These are phyloP conservation scores for Metarhizium robertsii DNA, from an alignment of 2,329 filamentous ascomycete species.

Conservation along the genomic window DNA sequence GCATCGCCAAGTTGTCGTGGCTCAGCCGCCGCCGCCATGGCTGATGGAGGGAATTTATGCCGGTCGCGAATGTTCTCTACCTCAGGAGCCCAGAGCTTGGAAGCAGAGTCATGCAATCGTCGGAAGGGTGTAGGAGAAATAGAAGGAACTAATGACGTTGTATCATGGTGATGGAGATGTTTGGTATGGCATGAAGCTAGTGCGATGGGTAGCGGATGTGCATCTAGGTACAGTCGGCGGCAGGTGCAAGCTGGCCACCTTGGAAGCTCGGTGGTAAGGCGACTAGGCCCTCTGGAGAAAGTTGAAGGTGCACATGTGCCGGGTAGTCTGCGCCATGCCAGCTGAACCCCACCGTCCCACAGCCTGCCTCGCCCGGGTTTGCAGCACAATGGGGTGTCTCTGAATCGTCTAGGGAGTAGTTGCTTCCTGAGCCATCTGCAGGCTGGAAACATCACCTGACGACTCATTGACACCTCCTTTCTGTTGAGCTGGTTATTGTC, in stretches of 20 bases:
- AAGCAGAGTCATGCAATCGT: background rate
- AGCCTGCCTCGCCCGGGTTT: background rate
- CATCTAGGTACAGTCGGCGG: background rate
- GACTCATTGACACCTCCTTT: background rate
- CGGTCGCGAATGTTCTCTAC: background rate
- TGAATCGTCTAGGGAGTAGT: background rate
- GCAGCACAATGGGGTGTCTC: background rate
- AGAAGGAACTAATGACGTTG: background rate
- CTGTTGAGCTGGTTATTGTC: background rate
- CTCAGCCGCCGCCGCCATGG: conserved; percentile 22
- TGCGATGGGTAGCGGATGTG: background rate
- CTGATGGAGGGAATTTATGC: background rate
- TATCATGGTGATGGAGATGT: background rate
- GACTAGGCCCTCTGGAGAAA: too few relatives aligned
- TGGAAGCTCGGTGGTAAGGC: background rate
- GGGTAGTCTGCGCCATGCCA: too few relatives aligned
- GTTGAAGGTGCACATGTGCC: too few relatives aligned
- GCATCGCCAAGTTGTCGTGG: conserved; percentile 27
- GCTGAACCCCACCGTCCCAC: too few relatives aligned
- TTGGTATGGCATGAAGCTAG: background rate
- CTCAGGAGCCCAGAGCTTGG: background rate
- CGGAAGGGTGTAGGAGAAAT: background rate
- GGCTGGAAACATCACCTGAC: conserved; percentile 3
- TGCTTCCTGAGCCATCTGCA: background rate
- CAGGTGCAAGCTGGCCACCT: background rate